phyloP scores from a whole-genome alignment of 768 basidiomycete species.

The Mycena amicta region DNA sequence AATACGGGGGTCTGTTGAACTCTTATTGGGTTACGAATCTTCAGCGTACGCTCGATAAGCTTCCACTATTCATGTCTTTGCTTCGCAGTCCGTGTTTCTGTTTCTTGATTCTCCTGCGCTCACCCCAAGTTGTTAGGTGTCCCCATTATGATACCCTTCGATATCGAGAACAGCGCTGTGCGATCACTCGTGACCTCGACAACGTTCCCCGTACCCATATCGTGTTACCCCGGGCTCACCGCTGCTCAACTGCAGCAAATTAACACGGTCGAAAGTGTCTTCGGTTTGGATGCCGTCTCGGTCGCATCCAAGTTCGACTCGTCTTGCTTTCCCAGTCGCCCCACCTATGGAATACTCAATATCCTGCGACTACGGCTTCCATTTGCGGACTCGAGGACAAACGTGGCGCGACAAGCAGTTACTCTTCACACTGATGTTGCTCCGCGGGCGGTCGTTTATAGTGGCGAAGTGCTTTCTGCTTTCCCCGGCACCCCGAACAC shows the following conservation, averaged over 20 bases:
- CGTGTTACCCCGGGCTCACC: constrained; percentile 60
- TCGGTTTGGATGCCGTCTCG: constrained; percentile 43
- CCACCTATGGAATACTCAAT: constrained; percentile 66
- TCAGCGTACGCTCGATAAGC: constrained; percentile 43
- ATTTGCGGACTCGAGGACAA: constrained; percentile 47
- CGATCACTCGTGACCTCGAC: constrained; percentile 44
- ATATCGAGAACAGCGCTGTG: constrained; percentile 34
- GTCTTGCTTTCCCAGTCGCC: constrained; percentile 57
- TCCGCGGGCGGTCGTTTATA: constrained; percentile 55
- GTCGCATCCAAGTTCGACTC: constrained; percentile 44
- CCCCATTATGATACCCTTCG: constrained; percentile 22
- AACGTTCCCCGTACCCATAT: constrained; percentile 60
- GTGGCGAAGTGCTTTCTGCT: constrained; percentile 51
- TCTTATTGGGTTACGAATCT: constrained; percentile 60
- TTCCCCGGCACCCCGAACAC: constrained; percentile 40
- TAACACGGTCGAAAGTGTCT: constrained; percentile 55
- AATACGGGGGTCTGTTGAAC: constrained; percentile 47
- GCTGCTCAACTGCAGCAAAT: constrained; percentile 42
- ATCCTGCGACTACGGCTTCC: constrained; percentile 60
- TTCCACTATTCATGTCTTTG: constrained; percentile 49
- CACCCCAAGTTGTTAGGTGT: constrained; percentile 9
- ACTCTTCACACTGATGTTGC: constrained; percentile 45
- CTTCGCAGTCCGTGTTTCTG: constrained; percentile 39
- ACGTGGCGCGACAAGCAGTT: constrained; percentile 52
- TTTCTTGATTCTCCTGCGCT: constrained; percentile 26